Conservation (phyloP, 495 filamentous ascomycete species). For the Tuber indicum region DNA sequence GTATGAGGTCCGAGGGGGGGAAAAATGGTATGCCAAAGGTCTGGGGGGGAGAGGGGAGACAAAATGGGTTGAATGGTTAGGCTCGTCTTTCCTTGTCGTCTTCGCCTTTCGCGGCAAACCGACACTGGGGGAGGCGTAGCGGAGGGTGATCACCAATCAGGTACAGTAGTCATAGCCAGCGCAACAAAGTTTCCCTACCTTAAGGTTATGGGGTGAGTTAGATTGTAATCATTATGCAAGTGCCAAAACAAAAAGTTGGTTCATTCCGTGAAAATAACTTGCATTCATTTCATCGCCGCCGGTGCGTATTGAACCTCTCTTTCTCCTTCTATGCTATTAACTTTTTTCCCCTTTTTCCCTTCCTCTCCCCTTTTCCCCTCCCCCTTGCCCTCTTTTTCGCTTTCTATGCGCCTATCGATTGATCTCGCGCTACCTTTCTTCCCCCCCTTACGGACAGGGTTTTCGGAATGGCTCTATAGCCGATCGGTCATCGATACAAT, state of each 20-base stretch:
- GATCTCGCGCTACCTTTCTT: conserved; percentile 21
- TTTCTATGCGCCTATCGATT: conserved; percentile 20
- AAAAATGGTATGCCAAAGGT: background rate
- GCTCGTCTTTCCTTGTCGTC: conserved; percentile 14
- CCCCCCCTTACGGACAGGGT: background rate
- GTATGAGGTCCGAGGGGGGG: background rate
- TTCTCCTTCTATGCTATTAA: conserved; percentile 22
- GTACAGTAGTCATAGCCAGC: background rate
- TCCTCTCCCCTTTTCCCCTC: conserved; percentile 6
- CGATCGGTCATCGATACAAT: conserved; percentile 1
- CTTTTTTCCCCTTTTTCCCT: conserved; percentile 3
- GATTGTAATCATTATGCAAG: conserved; percentile 40
- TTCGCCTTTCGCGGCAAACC: background rate
- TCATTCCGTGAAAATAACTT: conserved; percentile 23
- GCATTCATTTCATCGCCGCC: conserved; percentile 34
- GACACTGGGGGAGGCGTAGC: background rate
- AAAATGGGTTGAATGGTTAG: conserved; percentile 12
- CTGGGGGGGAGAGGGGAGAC: background rate
- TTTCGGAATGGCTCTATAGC: conserved; percentile 3
- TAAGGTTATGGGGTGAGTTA: conserved; percentile 36
- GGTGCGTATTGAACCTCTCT: conserved; percentile 21
- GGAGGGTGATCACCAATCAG: background rate
- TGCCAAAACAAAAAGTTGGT: background rate
- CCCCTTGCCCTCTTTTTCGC: conserved; percentile 13
- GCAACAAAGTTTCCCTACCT: conserved; percentile 11